phyloP scores from a whole-genome alignment of 2,329 filamentous ascomycete genomes.

The Penicillium oxalicum region DNA sequence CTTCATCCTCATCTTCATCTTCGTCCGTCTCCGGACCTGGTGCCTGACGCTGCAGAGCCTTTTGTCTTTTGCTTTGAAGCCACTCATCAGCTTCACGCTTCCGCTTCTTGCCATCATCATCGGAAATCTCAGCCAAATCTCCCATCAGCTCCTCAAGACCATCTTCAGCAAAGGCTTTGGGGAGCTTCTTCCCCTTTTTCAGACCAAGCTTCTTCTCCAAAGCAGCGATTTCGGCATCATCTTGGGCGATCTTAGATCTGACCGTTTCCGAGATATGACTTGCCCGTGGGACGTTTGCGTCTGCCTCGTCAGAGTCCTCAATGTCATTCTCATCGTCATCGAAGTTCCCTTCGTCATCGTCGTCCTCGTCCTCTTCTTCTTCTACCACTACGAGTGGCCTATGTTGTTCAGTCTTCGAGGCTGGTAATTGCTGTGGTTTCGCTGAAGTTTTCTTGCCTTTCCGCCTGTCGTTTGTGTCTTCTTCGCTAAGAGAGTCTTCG shows the following conservation, averaged over 20 bases:
- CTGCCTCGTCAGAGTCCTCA: slow-evolving; percentile 23
- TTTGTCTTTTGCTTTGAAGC: slow-evolving; percentile 53
- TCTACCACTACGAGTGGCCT: slow-evolving; percentile 1
- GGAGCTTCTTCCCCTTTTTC: slow-evolving; percentile 66
- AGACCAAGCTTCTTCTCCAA: slow-evolving; percentile 85
- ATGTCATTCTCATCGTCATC: slow-evolving; percentile 20
- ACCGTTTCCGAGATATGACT: slow-evolving; percentile 36
- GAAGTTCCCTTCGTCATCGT: slow-evolving; percentile 15
- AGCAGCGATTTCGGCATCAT: slow-evolving; percentile 82
- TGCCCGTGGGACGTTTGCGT: not conserved
- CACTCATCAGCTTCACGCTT: slow-evolving; percentile 60
- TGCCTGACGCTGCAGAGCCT: slow-evolving; percentile 37
- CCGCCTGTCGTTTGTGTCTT: slow-evolving; percentile 14
- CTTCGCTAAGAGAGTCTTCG: slow-evolving; percentile 14
- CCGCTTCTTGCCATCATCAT: slow-evolving; percentile 49
- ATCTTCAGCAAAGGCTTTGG: slow-evolving; percentile 71
- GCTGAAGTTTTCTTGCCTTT: slow-evolving; percentile 7
- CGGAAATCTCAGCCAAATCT: slow-evolving; percentile 54
- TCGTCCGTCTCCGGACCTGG: slow-evolving; percentile 8
- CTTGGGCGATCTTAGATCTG: slow-evolving; percentile 64
- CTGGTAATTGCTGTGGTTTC: slow-evolving; percentile 12
- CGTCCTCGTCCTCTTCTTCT: slow-evolving; percentile 22
- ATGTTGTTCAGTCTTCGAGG: slow-evolving; percentile 23
- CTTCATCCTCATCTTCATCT: slow-evolving; percentile 15
- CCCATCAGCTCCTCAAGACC: slow-evolving; percentile 74